phyloP scores from a whole-genome alignment of 441 rosid species.

The Pelargonium citronellum region DNA sequence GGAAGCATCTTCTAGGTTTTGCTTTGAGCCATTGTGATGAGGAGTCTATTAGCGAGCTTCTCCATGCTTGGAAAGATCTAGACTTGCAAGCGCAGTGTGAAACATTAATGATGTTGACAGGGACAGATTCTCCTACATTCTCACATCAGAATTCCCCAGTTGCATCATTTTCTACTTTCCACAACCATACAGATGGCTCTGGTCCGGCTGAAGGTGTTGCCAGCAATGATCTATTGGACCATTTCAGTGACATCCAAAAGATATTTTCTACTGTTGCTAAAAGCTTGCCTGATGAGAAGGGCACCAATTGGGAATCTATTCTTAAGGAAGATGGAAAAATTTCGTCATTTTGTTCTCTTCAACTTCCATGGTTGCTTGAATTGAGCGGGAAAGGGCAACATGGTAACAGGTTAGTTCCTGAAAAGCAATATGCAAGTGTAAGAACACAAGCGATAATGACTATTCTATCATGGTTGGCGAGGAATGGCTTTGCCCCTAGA shows the following conservation, averaged over 20 bases:
- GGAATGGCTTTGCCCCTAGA: conserved; percentile 83
- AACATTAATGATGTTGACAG: conserved; percentile 51
- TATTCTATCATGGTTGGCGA: conserved; percentile 82
- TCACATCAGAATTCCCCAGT: conserved; percentile 32
- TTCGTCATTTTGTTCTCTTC: conserved; percentile 62
- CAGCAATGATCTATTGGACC: conserved; percentile 38
- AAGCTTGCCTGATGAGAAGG: conserved; percentile 50
- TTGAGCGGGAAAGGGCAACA: conserved; percentile 47
- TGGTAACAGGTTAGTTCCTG: conserved; percentile 40
- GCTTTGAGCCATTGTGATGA: conserved; percentile 92
- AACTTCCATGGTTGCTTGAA: conserved; percentile 92
- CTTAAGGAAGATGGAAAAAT: conserved; percentile 71
- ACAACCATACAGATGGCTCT: conserved; percentile 42
- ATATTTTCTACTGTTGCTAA: conserved; percentile 60
- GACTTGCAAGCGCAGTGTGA: conserved; percentile 88
- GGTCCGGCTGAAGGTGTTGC: conserved; percentile 41
- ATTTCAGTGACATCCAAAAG: conserved; percentile 38
- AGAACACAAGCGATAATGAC: conserved; percentile 58
- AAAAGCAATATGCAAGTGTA: conserved; percentile 58
- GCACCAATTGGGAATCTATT: conserved; percentile 52
- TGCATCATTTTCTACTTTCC: conserved; percentile 25
- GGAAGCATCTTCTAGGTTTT: conserved; percentile 83
- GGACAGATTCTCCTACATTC: conserved; percentile 44
- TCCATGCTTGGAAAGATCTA: conserved; percentile 96
- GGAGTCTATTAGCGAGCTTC: conserved; percentile 86